Conservation (phyloP, 108 stramenopile species). For the Thalassiosira profunda region DNA sequence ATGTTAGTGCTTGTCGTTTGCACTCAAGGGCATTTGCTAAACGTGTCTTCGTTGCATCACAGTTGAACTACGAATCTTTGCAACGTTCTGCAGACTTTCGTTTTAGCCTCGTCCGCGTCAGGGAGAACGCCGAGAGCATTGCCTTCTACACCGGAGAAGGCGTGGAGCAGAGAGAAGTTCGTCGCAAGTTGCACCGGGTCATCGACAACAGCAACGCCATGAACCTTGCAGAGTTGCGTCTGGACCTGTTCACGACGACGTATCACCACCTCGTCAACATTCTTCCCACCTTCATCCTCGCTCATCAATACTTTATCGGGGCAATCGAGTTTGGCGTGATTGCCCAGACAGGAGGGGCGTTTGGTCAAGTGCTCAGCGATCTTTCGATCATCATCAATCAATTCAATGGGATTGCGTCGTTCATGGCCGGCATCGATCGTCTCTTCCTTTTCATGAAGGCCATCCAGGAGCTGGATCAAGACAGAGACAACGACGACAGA, state of each 20-base stretch:
- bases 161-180: slow-evolving; percentile 55
- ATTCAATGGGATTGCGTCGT: slow-evolving; percentile 61
- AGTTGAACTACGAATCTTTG: slow-evolving; percentile 68
- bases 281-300: slow-evolving; percentile 67
- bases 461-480: slow-evolving; percentile 39
- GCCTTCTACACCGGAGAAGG: slow-evolving; percentile 74
- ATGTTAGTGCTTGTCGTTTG: too few species aligned
- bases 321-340: slow-evolving; percentile 66
- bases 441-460: slow-evolving; percentile 62
- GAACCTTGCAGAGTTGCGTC: slow-evolving; percentile 59
- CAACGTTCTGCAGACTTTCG: slow-evolving; percentile 73
- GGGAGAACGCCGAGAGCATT: slow-evolving; percentile 84
- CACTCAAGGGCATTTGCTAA: too few species aligned
- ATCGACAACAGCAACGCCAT: slow-evolving; percentile 63
- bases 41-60: too few species aligned
- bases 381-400: slow-evolving; percentile 72
- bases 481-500: slow-evolving; percentile 10
- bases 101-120: slow-evolving; percentile 63
- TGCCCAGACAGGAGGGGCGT: slow-evolving; percentile 54
- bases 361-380: slow-evolving; percentile 93
- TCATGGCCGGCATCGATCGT: slow-evolving; percentile 70
- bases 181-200: slow-evolving; percentile 47
- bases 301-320: slow-evolving; percentile 70
- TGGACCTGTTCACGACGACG: slow-evolving; percentile 73
- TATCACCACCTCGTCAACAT: slow-evolving; percentile 66